A percentile compares a stretch with the other conserved stretches of the same genome.
These are phyloP conservation scores for Coemansia sp. DNA, from an alignment of 371 early-diverging fungal species.

Conservation along the genomic window DNA sequence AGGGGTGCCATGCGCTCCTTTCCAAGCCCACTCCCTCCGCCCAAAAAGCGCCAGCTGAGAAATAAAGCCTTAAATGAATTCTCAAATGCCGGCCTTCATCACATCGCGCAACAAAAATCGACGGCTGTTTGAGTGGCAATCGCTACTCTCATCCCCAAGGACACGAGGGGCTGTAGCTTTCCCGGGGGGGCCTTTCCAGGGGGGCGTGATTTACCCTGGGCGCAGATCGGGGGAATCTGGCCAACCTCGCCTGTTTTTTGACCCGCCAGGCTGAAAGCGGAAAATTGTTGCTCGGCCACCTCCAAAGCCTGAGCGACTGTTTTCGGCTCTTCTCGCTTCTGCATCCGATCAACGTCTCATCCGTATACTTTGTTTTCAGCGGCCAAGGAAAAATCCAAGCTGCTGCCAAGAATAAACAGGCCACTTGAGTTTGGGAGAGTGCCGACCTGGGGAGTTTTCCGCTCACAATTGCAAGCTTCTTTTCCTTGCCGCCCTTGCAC, in stretches of 20 bases:
- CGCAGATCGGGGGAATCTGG: slow-evolving; percentile 4
- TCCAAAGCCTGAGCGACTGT: neutral
- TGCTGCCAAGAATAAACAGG: no score
- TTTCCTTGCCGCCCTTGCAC: neutral
- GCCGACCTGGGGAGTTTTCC: no score
- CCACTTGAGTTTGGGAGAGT: no score
- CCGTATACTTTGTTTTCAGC: neutral
- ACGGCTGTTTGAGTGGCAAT: slow-evolving; percentile 2
- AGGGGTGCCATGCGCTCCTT: neutral
- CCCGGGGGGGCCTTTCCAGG: neutral
- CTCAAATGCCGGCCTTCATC: slow-evolving; percentile 10
- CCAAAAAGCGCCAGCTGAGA: neutral
- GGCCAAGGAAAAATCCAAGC: no score
- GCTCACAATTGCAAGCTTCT: neutral
- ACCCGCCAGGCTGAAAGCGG: neutral
- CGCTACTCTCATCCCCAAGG: neutral
- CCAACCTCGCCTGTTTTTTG: neutral
- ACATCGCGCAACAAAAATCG: slow-evolving; percentile 1
- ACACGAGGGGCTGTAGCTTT: neutral
- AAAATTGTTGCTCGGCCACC: neutral
- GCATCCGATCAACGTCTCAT: neutral
- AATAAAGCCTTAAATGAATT: slow-evolving; percentile 24
- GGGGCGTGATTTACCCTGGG: neutral
- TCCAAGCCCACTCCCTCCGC: neutral
- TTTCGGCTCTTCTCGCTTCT: neutral